A percentile compares a stretch with the other conserved stretches of the same genome.
Conservation (phyloP, 108 stramenopile genomes). For the Cylindrotheca closterium region DNA sequence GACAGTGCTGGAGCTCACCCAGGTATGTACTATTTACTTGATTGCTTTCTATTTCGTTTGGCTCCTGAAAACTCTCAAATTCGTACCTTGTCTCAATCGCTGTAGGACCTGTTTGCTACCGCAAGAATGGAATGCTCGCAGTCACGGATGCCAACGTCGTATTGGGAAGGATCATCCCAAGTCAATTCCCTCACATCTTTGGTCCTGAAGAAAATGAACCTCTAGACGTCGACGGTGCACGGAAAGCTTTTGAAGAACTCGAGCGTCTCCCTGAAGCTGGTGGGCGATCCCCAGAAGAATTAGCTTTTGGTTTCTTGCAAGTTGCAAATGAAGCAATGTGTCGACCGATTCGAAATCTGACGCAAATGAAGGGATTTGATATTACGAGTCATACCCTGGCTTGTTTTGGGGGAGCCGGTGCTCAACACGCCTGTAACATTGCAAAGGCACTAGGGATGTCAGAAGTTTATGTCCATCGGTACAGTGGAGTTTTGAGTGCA, state of each 20-base stretch:
- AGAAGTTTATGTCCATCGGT: slow-evolving; percentile 90
- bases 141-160: slow-evolving; percentile 98
- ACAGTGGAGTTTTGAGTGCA: slow-evolving; percentile 95
- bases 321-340: slow-evolving; percentile 99
- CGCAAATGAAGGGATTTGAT: slow-evolving; percentile 96
- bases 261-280: slow-evolving; percentile 58
- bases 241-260: slow-evolving; percentile 79
- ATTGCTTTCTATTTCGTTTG: too few species aligned
- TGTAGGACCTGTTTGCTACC: slow-evolving; percentile 94
- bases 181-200: slow-evolving; percentile 95
- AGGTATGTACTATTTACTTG: too few species aligned
- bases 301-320: slow-evolving; percentile 96
- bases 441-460: slow-evolving; percentile 89
- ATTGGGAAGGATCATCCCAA: slow-evolving; percentile 90
- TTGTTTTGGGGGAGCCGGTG: slow-evolving; percentile 98
- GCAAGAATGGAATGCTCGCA: slow-evolving; percentile 95
- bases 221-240: slow-evolving; percentile 88
- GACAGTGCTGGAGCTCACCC: slow-evolving; percentile 97
- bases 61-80: too few species aligned
- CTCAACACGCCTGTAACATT: slow-evolving; percentile 94
- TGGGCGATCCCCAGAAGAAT: slow-evolving; percentile 74
- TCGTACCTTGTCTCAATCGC: too few species aligned
- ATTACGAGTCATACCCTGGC: slow-evolving; percentile 86
- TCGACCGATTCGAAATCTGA: slow-evolving; percentile 97
- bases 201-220: slow-evolving; percentile 96